These are phyloP conservation scores for Salix arbutifolia DNA, from an alignment of 345 rosid species.

Conservation along the genomic window DNA sequence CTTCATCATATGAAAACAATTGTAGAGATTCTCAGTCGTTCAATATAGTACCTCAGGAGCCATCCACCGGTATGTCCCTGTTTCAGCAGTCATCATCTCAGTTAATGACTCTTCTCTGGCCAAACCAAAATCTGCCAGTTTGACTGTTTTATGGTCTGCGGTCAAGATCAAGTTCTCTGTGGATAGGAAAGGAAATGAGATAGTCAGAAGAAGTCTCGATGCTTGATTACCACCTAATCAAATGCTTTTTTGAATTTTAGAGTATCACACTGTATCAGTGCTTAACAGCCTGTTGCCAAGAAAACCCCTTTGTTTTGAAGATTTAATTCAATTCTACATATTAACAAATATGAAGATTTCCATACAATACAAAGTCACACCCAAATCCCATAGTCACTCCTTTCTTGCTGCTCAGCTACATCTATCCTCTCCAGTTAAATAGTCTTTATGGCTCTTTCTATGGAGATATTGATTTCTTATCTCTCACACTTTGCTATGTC, in stretches of 20 bases:
- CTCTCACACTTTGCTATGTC: no score
- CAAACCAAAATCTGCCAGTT: slow-evolving; percentile 95
- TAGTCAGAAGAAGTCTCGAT: slow-evolving; percentile 9
- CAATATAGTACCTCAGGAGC: slow-evolving; percentile 77
- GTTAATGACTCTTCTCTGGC: slow-evolving; percentile 98
- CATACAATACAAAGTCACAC: not conserved
- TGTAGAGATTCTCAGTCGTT: not conserved
- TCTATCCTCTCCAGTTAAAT: not conserved
- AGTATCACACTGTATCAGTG: not conserved
- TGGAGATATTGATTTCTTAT: no score
- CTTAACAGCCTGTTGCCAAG: not conserved
- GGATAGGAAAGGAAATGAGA: slow-evolving; percentile 16
- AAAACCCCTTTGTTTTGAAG: not conserved
- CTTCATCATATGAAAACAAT: not conserved
- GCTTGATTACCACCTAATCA: not conserved
- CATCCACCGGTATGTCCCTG: slow-evolving; percentile 99
- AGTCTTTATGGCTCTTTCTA: not conserved
- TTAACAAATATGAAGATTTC: no score
- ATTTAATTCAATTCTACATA: not conserved
- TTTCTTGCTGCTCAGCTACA: no score
- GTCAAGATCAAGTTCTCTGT: slow-evolving; percentile 93
- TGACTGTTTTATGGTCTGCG: slow-evolving; percentile 74
- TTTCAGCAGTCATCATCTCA: slow-evolving; percentile 99
- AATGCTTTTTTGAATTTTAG: not conserved
- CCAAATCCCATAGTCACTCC: no score